Evolutionary conservation across 352 stramenopile species (phyloP), one percentile per base, ranked within the genome.

Genomic region (Phytophthora constricta): DNA sequence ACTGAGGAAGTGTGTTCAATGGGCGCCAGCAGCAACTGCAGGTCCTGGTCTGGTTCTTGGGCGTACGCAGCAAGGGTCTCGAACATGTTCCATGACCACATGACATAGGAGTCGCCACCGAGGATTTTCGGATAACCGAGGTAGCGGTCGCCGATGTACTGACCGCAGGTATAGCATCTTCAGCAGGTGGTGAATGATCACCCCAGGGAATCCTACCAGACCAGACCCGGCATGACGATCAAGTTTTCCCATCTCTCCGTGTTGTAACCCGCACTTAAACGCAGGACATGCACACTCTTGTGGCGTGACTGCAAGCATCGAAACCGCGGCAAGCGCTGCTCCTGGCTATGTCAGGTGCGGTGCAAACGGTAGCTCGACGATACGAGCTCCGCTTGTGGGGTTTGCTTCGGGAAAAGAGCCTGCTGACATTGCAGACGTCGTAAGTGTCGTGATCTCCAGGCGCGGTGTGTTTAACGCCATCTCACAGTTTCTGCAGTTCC

Each of bases 391-490:
- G 41, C 53, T 98, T 79, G 93, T 98, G 31, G 93, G 93, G 41
- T 88, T 98, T 55, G 91, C 92, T 5, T 98, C 98, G 94, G 91
- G 93, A 22, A 98, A 98, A 74, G 93, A 98, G 50, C 94, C 95
- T 7, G 96, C 87, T 16, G 94, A 98, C 56, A 98, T 98, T 72
- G 95, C 87, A 5, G 97, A 89, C 13, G 98, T 98, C 64, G 93
- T 98, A 19, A 96, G 90, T 58, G 95, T 94, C 13, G 92, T 98
- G 41, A 86, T 97, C 61, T 98, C 93, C 92, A 95, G 96, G 13
- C 81, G 96, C 45, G 97, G 93, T 49, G 93, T 99, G 1, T 98
- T 98, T 74, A 95, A 99, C 69, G 97, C 94, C 60, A 98, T 99
- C 65, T 73, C 89, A 42, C 98, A 98, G 76, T 99, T 99, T 68